Conservation (phyloP, 2,329 filamentous ascomycete species). For the Fusarium humuli region DNA sequence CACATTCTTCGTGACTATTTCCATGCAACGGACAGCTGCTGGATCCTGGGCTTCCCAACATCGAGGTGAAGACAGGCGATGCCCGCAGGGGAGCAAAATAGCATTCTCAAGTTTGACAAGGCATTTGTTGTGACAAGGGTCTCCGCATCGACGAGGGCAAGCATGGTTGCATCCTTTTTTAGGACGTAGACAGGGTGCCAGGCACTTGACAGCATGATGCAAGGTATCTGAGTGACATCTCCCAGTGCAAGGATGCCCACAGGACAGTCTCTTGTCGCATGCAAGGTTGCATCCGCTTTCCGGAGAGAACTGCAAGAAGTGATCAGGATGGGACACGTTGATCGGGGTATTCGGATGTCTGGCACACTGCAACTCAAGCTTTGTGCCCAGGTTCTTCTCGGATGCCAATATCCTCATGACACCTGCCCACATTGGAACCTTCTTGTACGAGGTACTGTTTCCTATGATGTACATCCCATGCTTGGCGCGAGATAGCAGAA, state of each 20-base stretch:
- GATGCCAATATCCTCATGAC: background rate
- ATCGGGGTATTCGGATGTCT: background rate
- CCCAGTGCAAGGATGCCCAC: background rate
- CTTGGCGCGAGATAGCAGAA: background rate
- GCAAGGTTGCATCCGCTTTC: slow-evolving; percentile 1
- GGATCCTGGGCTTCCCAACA: background rate
- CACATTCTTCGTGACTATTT: background rate
- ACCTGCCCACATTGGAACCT: background rate
- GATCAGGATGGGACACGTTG: background rate
- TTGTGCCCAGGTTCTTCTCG: background rate
- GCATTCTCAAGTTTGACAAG: background rate
- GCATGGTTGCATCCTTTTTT: background rate
- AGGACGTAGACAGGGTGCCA: background rate
- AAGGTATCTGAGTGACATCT: slow-evolving; percentile 1
- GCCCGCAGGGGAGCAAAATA: background rate
- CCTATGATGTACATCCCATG: slow-evolving; percentile 9
- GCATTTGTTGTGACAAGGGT: background rate
- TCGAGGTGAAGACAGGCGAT: background rate
- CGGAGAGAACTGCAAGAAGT: background rate
- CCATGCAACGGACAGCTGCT: background rate
- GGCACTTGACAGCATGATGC: background rate
- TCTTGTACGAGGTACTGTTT: background rate
- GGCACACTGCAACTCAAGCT: slow-evolving; percentile 1
- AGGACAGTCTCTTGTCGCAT: background rate
- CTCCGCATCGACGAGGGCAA: background rate